Conservation (phyloP, 371 early-diverging fungal species). For the Haplosporangium sp. region DNA sequence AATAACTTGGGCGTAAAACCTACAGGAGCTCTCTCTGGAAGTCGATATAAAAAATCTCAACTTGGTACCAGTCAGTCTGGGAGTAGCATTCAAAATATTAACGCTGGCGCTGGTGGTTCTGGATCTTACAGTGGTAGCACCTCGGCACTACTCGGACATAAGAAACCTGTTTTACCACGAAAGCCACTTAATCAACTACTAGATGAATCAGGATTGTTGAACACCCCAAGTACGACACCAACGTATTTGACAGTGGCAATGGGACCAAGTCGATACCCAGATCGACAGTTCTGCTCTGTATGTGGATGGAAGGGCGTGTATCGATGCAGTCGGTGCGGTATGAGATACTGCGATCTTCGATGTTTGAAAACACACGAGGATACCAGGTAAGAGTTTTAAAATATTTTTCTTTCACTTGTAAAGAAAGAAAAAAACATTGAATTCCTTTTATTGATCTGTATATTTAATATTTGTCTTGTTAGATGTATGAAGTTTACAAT, state of each 20-base stretch:
- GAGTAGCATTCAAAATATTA: not conserved
- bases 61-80: constrained; percentile 7
- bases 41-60: constrained; percentile 26
- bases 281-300: constrained; percentile 75
- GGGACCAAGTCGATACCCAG: constrained; percentile 67
- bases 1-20: constrained; percentile 5
- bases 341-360: constrained; percentile 72
- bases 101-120: not conserved
- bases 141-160: constrained; percentile 15
- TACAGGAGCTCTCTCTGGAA: constrained; percentile 32
- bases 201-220: constrained; percentile 61
- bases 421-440: not conserved
- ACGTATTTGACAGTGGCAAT: constrained; percentile 69
- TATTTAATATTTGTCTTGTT: not conserved
- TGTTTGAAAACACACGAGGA: constrained; percentile 71
- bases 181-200: constrained; percentile 66
- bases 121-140: not conserved
- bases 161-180: constrained; percentile 55
- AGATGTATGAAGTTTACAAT: constrained; percentile 22
- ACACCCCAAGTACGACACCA: constrained; percentile 37
- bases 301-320: constrained; percentile 74
- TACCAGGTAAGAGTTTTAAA: constrained; percentile 60
- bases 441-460: not conserved
- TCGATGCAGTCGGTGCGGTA: constrained; percentile 71
- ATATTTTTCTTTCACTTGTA: no score